Base-by-base conservation (phyloP, 2,329 filamentous ascomycete species). In the Drechslera avenae region DNA sequence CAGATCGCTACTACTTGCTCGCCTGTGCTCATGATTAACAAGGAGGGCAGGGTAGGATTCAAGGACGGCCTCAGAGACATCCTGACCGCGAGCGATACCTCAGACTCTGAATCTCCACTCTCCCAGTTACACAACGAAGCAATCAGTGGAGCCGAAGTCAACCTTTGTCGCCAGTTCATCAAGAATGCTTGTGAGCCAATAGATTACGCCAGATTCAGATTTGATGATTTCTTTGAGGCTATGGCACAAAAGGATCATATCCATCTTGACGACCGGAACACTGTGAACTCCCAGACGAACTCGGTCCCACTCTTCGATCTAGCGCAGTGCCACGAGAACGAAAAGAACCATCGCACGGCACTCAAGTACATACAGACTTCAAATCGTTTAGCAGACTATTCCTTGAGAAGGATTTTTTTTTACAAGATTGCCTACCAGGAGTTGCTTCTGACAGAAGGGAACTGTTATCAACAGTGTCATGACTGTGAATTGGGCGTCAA, bases 161-260 rank as follows among this genome's bases (percentile, higher is more conserved):
- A 1, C 0, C 33, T 45, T 2, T 45, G 42, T 31, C 42, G n/a
- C 2, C 32, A 32, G 23, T 45, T 45, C 1, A 45, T 37, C 2
- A 4, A 16, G 3, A 45, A 45, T 13, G 42, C 17, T 0, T 45
- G 42, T n/a, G 33, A 13, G 1, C 5, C 42, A 13, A 21, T 2
- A 0, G 51, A 57, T 34, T 60, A 52, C 33, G 32, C 14, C 16
- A 55, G 51, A 5, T 57, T 57, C 13, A 39, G 40, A 7, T 57
- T 60, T 4, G 54, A 57, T 6, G 23, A 47, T 4, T 57, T 53
- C 31, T 60, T 60, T 26, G 10, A 54, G 4, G 32, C 43, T 12
- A 39, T 59, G 45, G 45, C n/a, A 28, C 48, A 52, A 16, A 54
- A 54, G 37, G 16, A 39, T 4, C 48, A 51, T 0, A 14, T 59